A percentile compares a stretch with the other conserved stretches of the same genome.
phyloP scores from a whole-genome alignment of 2,329 filamentous ascomycete species.

The Cladophialophora chaetospira region DNA sequence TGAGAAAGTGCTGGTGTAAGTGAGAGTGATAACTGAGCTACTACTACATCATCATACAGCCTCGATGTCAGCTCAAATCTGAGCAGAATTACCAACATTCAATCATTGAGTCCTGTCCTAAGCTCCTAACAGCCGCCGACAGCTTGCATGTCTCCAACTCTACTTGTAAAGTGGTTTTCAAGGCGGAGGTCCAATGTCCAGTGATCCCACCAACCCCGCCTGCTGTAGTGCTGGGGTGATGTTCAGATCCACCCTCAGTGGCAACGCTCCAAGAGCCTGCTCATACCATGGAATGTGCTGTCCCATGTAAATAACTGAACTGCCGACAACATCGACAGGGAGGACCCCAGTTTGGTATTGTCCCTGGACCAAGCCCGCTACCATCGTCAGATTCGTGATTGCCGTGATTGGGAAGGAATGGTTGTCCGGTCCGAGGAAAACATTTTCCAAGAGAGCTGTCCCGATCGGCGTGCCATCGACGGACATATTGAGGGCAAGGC shows the following conservation, averaged over 20 bases:
- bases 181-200: background rate
- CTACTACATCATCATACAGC: too few species aligned
- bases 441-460: constrained; percentile 51
- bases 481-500: constrained; percentile 58
- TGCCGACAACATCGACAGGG: constrained; percentile 54
- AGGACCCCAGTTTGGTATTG: constrained; percentile 45
- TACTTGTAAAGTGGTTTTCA: background rate
- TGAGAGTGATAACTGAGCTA: too few species aligned
- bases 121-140: background rate
- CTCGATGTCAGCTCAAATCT: too few species aligned
- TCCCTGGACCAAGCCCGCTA: constrained; percentile 35
- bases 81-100: too few species aligned
- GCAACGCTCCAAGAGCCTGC: constrained; percentile 51
- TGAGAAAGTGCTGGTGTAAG: too few species aligned
- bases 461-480: constrained; percentile 54
- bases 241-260: constrained; percentile 38
- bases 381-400: constrained; percentile 47
- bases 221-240: constrained; percentile 17
- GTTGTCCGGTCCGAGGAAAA: constrained; percentile 57
- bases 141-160: background rate
- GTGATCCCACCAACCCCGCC: constrained; percentile 10
- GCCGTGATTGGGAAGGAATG: constrained; percentile 56
- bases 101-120: too few species aligned
- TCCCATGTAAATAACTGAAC: constrained; percentile 51
- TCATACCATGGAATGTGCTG: constrained; percentile 57